Conservation (phyloP, 305 asterid genomes). For the Solanum hybrid region DNA sequence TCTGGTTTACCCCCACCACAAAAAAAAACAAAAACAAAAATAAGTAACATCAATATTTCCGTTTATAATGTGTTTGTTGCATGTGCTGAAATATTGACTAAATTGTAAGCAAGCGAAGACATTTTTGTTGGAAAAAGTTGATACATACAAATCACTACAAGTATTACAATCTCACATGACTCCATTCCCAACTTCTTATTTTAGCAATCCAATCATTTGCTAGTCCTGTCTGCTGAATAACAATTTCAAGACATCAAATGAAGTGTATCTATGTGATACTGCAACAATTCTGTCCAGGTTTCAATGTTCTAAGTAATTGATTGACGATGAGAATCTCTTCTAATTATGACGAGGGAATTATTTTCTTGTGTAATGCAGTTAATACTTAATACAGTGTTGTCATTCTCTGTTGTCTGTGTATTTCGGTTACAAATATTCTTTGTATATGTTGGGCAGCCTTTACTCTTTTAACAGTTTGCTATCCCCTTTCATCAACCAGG, state of each 20-base stretch:
- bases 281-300: background rate
- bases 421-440: background rate
- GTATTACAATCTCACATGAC: background rate
- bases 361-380: background rate
- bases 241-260: background rate
- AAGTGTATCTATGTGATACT: background rate
- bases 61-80: background rate
- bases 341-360: background rate
- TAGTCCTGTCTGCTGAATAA: background rate
- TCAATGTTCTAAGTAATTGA: background rate
- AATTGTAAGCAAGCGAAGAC: background rate
- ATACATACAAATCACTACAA: background rate
- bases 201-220: background rate
- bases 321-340: background rate
- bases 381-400: background rate
- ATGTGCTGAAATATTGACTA: background rate
- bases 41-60: background rate
- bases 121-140: background rate
- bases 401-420: background rate
- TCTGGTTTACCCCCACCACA: background rate
- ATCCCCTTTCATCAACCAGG: constrained; percentile 31
- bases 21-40: too few relatives aligned
- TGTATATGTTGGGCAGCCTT: constrained; percentile 16
- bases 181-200: background rate
- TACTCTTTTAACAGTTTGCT: constrained; percentile 41